phyloP scores from a whole-genome alignment of 345 rosid species.

The Gossypium rotundifolium region DNA sequence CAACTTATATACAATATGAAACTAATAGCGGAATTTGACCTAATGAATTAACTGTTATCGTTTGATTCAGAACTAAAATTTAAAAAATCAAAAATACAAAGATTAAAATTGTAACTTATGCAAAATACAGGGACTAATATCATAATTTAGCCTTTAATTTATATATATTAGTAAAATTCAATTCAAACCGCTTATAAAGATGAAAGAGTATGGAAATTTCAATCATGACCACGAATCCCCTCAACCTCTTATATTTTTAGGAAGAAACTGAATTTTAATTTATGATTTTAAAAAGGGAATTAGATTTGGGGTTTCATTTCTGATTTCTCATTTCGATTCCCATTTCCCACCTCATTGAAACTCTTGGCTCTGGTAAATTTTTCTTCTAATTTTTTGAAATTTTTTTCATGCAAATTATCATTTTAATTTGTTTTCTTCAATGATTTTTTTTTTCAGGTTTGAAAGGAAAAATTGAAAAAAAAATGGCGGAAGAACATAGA shows the following conservation, averaged over 20 bases:
- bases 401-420: neutral
- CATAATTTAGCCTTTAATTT: no score
- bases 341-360: neutral
- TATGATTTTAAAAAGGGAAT: neutral
- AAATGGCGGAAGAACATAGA: slow-evolving; percentile 86
- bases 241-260: neutral
- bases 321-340: neutral
- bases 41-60: no score
- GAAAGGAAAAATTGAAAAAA: neutral
- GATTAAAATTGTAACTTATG: no score
- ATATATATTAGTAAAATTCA: neutral
- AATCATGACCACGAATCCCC: slow-evolving; percentile 1
- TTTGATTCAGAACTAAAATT: no score
- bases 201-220: slow-evolving; percentile 31
- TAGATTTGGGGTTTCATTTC: slow-evolving; percentile 8
- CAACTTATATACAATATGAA: no score
- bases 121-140: no score
- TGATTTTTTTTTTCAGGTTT: neutral
- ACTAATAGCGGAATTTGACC: no score
- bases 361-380: neutral
- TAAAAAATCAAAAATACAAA: no score
- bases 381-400: neutral
- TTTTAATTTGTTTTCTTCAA: neutral
- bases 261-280: neutral
- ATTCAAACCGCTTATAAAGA: neutral